Evolutionary conservation across 306 rosid genomes (phyloP).

Genomic region (Lotus japonicus): DNA sequence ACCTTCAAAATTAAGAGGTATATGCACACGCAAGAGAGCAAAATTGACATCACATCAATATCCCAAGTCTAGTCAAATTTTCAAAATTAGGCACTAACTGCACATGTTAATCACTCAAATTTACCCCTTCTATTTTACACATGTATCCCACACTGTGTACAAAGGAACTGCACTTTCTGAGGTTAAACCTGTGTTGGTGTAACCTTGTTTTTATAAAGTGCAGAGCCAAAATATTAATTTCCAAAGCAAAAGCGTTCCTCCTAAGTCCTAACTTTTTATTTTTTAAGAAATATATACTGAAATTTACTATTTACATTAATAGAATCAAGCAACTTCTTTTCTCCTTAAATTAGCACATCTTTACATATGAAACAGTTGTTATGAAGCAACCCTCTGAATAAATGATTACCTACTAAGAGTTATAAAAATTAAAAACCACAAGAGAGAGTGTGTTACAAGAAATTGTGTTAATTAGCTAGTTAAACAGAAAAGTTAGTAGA

Average conservation of each 20-base stretch:
- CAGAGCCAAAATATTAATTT: too few relatives aligned
- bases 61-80: too few relatives aligned
- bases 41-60: too few relatives aligned
- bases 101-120: too few relatives aligned
- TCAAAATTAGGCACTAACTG: too few relatives aligned
- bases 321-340: not conserved
- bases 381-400: slow-evolving; percentile 24
- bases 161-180: too few relatives aligned
- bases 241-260: not conserved
- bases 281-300: not conserved
- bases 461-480: slow-evolving; percentile 1
- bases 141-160: too few relatives aligned
- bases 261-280: not conserved
- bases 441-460: not conserved
- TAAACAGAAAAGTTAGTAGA: slow-evolving; percentile 31
- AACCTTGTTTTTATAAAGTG: too few relatives aligned
- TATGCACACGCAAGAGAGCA: too few relatives aligned
- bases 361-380: slow-evolving; percentile 28
- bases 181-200: too few relatives aligned
- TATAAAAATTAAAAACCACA: not conserved
- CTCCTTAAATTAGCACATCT: slow-evolving; percentile 22
- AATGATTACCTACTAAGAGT: slow-evolving; percentile 17
- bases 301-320: not conserved
- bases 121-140: too few relatives aligned
- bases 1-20: too few relatives aligned